These are phyloP conservation scores for Vachellia collinsii DNA, from an alignment of 306 rosid genomes.

Conservation along the genomic window DNA sequence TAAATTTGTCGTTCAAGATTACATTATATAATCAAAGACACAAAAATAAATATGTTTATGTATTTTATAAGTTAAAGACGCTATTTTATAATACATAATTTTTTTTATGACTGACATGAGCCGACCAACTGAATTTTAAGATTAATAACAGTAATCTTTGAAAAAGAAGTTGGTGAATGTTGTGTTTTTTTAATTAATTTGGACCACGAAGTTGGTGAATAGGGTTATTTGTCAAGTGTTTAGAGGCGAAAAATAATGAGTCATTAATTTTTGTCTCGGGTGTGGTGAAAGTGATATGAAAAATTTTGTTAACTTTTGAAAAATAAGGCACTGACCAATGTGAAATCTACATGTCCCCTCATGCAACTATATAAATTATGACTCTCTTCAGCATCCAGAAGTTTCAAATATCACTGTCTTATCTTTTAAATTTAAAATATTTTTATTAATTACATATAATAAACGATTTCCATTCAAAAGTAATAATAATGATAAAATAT, in stretches of 20 bases:
- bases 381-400: too few relatives aligned
- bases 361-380: not conserved
- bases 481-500: too few relatives aligned
- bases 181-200: not conserved
- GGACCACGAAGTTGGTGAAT: not conserved
- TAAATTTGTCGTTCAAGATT: not conserved
- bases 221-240: not conserved
- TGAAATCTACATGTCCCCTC: not conserved
- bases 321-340: not conserved
- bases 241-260: not conserved
- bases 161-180: not conserved
- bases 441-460: too few relatives aligned
- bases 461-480: too few relatives aligned
- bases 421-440: too few relatives aligned
- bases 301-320: not conserved
- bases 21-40: not conserved
- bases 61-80: not conserved
- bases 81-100: not conserved
- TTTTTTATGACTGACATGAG: not conserved
- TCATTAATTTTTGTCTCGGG: constrained; percentile 3
- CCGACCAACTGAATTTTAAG: not conserved
- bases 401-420: too few relatives aligned
- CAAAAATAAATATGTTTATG: not conserved
- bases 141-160: not conserved
- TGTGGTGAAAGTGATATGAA: not conserved